phyloP scores from a whole-genome alignment of 345 rosid genomes.

The Litchi chinensis region DNA sequence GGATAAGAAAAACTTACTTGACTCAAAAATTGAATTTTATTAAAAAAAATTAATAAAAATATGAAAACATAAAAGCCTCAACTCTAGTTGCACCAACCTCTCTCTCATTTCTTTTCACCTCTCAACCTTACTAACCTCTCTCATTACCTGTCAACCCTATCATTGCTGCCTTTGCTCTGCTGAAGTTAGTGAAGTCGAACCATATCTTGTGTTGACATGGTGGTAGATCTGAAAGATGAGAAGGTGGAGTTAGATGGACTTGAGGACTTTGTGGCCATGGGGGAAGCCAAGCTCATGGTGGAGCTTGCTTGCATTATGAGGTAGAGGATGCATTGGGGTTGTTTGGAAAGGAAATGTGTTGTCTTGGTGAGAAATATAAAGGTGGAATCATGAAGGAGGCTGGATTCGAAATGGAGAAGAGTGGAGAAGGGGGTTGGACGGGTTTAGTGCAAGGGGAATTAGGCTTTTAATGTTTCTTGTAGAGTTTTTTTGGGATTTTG shows the following conservation, averaged over 20 bases:
- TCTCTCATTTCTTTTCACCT: too few relatives aligned
- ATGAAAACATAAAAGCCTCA: too few relatives aligned
- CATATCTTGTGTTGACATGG: slow-evolving; percentile 67
- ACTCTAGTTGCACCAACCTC: too few relatives aligned
- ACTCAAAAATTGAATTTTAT: too few relatives aligned
- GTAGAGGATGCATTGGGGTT: slow-evolving; percentile 63
- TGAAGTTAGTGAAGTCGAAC: slow-evolving; percentile 66
- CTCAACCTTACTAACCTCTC: too few relatives aligned
- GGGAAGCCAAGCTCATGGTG: slow-evolving; percentile 83
- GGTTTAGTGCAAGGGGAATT: slow-evolving; percentile 64
- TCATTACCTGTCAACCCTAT: too few relatives aligned
- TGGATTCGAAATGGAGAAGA: slow-evolving; percentile 53
- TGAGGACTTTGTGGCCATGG: slow-evolving; percentile 77
- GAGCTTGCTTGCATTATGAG: slow-evolving; percentile 80
- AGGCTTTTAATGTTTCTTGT: slow-evolving; percentile 45
- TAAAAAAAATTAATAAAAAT: too few relatives aligned
- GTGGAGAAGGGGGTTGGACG: slow-evolving; percentile 56
- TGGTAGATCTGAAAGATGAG: slow-evolving; percentile 62
- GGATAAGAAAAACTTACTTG: too few relatives aligned
- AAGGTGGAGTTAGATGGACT: slow-evolving; percentile 62
- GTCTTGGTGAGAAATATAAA: slow-evolving; percentile 66
- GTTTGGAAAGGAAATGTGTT: slow-evolving; percentile 64
- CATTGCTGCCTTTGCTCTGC: too few relatives aligned
- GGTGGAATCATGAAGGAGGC: slow-evolving; percentile 60
- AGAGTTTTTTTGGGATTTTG: slow-evolving; percentile 64